Evolutionary conservation across 805 yeast species (phyloP).

Genomic region (Kazachstania africana): DNA sequence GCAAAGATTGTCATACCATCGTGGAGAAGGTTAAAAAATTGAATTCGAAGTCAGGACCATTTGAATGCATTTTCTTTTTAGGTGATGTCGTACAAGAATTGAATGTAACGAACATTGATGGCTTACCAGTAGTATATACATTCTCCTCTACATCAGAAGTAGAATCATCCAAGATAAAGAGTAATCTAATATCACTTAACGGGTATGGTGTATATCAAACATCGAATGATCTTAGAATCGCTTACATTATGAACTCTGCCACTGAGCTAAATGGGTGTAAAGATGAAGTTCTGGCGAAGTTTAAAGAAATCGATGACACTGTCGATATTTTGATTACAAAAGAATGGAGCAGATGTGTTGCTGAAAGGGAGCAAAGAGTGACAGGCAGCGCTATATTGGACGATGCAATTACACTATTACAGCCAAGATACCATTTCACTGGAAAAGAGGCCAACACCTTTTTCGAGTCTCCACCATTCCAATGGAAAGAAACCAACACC

Average conservation of each 20-base stretch:
- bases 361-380: slow-evolving; percentile 33
- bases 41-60: slow-evolving; percentile 53
- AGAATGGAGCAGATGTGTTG: slow-evolving; percentile 48
- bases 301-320: slow-evolving; percentile 9
- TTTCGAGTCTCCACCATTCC: slow-evolving; percentile 45
- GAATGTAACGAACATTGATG: slow-evolving; percentile 8
- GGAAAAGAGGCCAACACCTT: slow-evolving; percentile 32
- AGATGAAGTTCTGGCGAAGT: slow-evolving; percentile 14
- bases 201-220: slow-evolving; percentile 30
- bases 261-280: slow-evolving; percentile 10
- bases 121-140: slow-evolving; percentile 7
- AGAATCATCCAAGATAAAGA: neutral
- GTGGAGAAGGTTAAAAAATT: slow-evolving; percentile 39
- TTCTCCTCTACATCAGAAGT: neutral
- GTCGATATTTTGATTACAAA: slow-evolving; percentile 47
- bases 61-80: slow-evolving; percentile 40
- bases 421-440: slow-evolving; percentile 61
- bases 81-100: slow-evolving; percentile 31
- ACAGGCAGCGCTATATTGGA: slow-evolving; percentile 39
- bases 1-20: slow-evolving; percentile 14
- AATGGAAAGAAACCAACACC: slow-evolving; percentile 36
- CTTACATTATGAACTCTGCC: slow-evolving; percentile 30
- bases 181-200: slow-evolving; percentile 20
- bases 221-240: slow-evolving; percentile 36
- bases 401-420: slow-evolving; percentile 29